Evolutionary conservation across 1,284 basidiomycete species (phyloP).

Genomic region (Anthracocystis panici-leucophaei): DNA sequence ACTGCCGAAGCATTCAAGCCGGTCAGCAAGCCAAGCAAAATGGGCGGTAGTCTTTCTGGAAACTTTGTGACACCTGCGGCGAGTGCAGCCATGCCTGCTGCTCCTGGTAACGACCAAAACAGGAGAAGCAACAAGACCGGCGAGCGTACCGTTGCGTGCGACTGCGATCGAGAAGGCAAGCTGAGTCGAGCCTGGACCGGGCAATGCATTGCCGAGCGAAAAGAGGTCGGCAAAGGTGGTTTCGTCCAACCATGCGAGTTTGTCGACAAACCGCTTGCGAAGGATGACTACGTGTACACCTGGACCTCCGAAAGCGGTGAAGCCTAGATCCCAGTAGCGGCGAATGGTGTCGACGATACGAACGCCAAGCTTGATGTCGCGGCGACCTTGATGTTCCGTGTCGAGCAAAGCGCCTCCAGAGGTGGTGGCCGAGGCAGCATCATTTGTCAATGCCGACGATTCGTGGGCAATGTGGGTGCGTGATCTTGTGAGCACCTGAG

Average conservation of each 20-base stretch:
- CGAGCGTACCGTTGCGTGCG: constrained; percentile 68
- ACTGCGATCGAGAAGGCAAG: constrained; percentile 71
- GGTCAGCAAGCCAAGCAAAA: constrained; percentile 74
- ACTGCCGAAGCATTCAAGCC: constrained; percentile 76
- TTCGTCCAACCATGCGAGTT: constrained; percentile 56
- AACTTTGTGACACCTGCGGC: constrained; percentile 73
- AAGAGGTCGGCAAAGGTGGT: constrained; percentile 70
- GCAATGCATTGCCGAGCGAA: constrained; percentile 71
- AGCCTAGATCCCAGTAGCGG: constrained; percentile 59
- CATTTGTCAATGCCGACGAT: constrained; percentile 3
- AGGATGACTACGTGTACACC: constrained; percentile 54
- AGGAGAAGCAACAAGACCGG: constrained; percentile 70
- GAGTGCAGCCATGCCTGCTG: constrained; percentile 74
- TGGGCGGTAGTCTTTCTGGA: constrained; percentile 72
- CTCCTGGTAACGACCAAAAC: constrained; percentile 72
- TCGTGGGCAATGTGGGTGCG: not conserved
- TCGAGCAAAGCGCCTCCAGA: constrained; percentile 15
- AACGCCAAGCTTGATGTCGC: constrained; percentile 32
- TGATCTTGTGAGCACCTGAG: constrained; percentile 22
- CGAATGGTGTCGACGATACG: constrained; percentile 51
- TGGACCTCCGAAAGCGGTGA: constrained; percentile 46
- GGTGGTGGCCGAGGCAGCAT: constrained; percentile 7
- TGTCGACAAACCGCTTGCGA: constrained; percentile 57
- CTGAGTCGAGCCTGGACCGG: constrained; percentile 72
- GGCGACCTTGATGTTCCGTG: constrained; percentile 24